Conservation (phyloP, 768 basidiomycete genomes). For the Lactarius indigo region DNA sequence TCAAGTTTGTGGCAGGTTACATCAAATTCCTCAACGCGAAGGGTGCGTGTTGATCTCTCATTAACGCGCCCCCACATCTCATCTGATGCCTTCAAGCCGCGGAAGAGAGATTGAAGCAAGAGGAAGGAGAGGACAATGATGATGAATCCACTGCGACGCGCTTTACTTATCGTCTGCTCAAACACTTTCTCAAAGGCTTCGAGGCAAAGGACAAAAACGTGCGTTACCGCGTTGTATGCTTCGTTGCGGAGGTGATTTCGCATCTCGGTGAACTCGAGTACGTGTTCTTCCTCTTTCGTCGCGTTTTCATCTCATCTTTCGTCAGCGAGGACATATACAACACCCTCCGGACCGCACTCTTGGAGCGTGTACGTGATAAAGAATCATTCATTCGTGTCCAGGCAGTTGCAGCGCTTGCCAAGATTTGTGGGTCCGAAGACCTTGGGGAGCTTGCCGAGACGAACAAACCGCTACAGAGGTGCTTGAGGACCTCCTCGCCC, state of each 20-base stretch:
- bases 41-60: conserved; percentile 42
- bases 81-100: conserved; percentile 31
- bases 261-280: conserved; percentile 86
- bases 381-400: conserved; percentile 74
- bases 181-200: conserved; percentile 70
- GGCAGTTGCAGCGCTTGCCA: conserved; percentile 75
- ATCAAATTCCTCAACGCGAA: conserved; percentile 72
- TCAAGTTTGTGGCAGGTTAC: conserved; percentile 83
- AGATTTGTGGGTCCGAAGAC: conserved; percentile 70
- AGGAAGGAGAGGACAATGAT: conserved; percentile 37
- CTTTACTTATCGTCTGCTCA: conserved; percentile 46
- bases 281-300: conserved; percentile 30
- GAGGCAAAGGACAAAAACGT: conserved; percentile 83
- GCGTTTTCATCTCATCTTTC: background rate
- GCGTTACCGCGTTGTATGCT: conserved; percentile 73
- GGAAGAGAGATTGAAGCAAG: conserved; percentile 31
- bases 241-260: conserved; percentile 76
- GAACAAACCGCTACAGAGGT: conserved; percentile 54
- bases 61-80: background rate
- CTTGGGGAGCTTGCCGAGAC: conserved; percentile 48
- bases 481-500: conserved; percentile 61
- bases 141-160: conserved; percentile 50
- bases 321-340: conserved; percentile 73
- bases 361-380: conserved; percentile 76
- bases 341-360: conserved; percentile 54